phyloP scores from a whole-genome alignment of 2,329 filamentous ascomycete genomes.

The Cordyceps sp. region DNA sequence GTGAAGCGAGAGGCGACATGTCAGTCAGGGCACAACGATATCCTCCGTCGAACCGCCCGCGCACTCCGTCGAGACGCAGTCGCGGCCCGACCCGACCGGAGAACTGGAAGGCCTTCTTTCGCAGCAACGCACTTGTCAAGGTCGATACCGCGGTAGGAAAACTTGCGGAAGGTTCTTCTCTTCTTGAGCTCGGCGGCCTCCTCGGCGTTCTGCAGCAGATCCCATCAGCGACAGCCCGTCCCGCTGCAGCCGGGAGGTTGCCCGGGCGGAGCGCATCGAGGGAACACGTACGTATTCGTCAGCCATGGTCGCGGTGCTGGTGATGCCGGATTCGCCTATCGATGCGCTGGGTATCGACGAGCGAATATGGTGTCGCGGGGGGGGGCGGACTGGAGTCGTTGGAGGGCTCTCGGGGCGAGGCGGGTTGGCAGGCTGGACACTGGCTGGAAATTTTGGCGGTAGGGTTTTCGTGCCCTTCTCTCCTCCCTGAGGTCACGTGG shows the following conservation, averaged over 20 bases:
- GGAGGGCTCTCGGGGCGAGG: constrained; percentile 11
- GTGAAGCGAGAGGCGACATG: constrained; percentile 8
- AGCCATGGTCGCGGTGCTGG: constrained; percentile 53
- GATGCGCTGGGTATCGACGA: constrained; percentile 23
- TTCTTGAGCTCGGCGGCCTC: constrained; percentile 99
- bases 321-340: constrained; percentile 26
- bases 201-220: constrained; percentile 67
- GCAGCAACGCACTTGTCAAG: constrained; percentile 84
- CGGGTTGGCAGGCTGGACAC: constrained; percentile 10
- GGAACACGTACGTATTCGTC: constrained; percentile 69
- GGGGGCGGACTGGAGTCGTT: constrained; percentile 19
- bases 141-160: constrained; percentile 98
- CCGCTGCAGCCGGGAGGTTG: neutral
- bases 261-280: constrained; percentile 8
- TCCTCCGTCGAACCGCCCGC: too few species aligned
- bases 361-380: constrained; percentile 22
- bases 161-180: constrained; percentile 99
- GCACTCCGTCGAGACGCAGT: too few species aligned
- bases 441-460: constrained; percentile 18
- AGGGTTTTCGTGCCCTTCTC: constrained; percentile 25
- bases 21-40: too few species aligned
- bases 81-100: too few species aligned
- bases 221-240: constrained; percentile 12
- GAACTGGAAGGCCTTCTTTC: too few species aligned
- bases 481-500: constrained; percentile 11